Evolutionary conservation across 768 basidiomycete genomes (phyloP).

Genomic region (Mycena venus): DNA sequence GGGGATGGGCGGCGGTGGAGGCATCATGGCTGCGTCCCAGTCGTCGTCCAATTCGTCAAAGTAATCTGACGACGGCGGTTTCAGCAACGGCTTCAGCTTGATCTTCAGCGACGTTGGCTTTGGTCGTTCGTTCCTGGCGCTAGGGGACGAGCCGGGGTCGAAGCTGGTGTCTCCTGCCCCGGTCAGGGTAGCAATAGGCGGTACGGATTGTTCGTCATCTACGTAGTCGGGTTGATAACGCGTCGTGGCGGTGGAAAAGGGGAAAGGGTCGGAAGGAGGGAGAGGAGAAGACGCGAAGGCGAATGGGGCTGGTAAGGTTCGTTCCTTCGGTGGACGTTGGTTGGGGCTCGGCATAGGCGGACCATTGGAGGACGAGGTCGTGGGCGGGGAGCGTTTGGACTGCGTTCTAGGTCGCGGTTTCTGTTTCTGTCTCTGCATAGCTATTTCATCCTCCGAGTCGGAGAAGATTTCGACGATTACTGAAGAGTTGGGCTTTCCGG

Average conservation of each 20-base stretch:
- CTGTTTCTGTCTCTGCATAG: neutral
- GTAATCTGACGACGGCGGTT: neutral
- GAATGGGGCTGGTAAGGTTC: neutral
- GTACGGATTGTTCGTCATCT: neutral
- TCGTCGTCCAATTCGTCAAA: neutral
- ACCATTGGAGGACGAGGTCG: slow-evolving; percentile 14
- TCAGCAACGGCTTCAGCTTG: neutral
- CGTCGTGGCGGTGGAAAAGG: slow-evolving; percentile 18
- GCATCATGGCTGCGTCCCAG: neutral
- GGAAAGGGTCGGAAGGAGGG: slow-evolving; percentile 30
- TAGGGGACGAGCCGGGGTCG: neutral
- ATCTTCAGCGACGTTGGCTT: neutral
- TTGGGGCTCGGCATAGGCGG: slow-evolving; percentile 7
- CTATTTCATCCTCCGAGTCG: slow-evolving; percentile 26
- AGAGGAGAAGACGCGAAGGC: slow-evolving; percentile 9
- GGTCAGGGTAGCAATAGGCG: slow-evolving; percentile 24
- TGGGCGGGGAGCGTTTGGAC: neutral
- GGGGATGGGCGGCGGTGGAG: slow-evolving; percentile 1
- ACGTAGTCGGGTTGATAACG: slow-evolving; percentile 1
- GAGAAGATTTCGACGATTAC: slow-evolving; percentile 27
- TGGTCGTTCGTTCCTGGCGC: neutral
- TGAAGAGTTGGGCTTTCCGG: neutral
- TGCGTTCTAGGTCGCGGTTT: neutral
- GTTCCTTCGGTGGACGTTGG: neutral
- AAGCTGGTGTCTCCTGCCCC: slow-evolving; percentile 16